A percentile compares a stretch with the other conserved stretches of the same genome.
Evolutionary conservation across 2,329 filamentous ascomycete species (phyloP).

Genomic region (Cladophialophora bantiana): DNA sequence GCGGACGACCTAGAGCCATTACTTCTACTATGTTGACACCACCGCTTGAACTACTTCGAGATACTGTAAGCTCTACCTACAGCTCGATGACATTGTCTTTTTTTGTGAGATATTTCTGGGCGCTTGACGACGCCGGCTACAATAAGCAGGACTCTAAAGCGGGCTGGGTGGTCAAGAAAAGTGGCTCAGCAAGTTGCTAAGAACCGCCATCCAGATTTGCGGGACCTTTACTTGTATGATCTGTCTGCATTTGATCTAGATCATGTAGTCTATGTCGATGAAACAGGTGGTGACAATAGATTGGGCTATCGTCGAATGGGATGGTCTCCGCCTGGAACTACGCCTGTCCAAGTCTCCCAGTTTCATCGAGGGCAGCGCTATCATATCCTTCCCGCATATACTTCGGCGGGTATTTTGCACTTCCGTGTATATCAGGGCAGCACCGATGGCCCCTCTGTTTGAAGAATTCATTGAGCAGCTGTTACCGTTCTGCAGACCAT

Average conservation of each 20-base stretch:
- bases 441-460: conserved; percentile 44
- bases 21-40: conserved; percentile 43
- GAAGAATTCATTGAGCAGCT: conserved; percentile 38
- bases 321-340: conserved; percentile 46
- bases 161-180: conserved; percentile 40
- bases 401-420: conserved; percentile 39
- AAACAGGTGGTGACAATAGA: conserved; percentile 51
- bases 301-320: conserved; percentile 45
- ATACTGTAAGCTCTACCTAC: conserved; percentile 42
- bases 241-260: conserved; percentile 40
- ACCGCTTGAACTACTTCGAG: conserved; percentile 42
- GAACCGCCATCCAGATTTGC: conserved; percentile 46
- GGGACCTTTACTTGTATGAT: conserved; percentile 45
- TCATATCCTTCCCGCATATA: conserved; percentile 45
- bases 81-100: conserved; percentile 42
- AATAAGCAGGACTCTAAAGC: conserved; percentile 41
- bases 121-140: conserved; percentile 29
- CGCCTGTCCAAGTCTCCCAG: conserved; percentile 37
- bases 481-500: conserved; percentile 45
- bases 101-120: conserved; percentile 40
- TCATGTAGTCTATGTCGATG: conserved; percentile 48
- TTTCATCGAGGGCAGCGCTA: conserved; percentile 40
- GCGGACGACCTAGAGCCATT: conserved; percentile 36
- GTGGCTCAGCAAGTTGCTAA: conserved; percentile 43
- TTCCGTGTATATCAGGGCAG: conserved; percentile 43